Conservation (phyloP, 495 filamentous ascomycete species). For the Trichoderma gamsii region DNA sequence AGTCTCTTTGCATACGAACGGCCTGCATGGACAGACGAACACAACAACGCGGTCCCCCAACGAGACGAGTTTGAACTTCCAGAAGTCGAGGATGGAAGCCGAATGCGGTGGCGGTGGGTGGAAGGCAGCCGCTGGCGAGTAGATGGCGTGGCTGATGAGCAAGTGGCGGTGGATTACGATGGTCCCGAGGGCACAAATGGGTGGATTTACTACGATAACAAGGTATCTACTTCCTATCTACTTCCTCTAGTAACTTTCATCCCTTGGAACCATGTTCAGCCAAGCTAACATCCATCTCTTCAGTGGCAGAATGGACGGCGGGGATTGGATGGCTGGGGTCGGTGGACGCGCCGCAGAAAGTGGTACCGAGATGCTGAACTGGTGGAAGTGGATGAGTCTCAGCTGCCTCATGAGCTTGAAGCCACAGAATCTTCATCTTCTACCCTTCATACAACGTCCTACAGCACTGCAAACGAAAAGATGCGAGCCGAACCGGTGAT, state of each 20-base stretch:
- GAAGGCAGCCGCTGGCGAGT: conserved; percentile 78
- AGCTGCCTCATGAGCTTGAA: conserved; percentile 20
- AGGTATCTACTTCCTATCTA: conserved; percentile 53
- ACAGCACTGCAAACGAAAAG: conserved; percentile 23
- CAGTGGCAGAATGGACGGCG: conserved; percentile 91
- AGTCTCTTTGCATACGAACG: conserved; percentile 86
- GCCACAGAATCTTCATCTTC: conserved; percentile 13
- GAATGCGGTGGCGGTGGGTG: conserved; percentile 85
- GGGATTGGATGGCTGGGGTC: conserved; percentile 86
- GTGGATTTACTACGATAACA: conserved; percentile 98
- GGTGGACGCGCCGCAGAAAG: conserved; percentile 88
- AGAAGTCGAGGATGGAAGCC: conserved; percentile 68
- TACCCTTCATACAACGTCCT: conserved; percentile 14
- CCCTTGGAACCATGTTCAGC: background rate
- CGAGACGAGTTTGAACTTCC: conserved; percentile 83
- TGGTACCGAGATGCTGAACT: conserved; percentile 97
- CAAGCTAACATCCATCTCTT: conserved; percentile 17
- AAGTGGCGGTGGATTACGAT: conserved; percentile 40
- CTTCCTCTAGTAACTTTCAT: conserved; percentile 18
- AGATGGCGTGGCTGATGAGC: conserved; percentile 61
- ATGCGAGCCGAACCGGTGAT: conserved; percentile 12
- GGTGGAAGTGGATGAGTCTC: conserved; percentile 57
- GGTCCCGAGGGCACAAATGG: conserved; percentile 59
- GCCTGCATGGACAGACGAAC: conserved; percentile 90
- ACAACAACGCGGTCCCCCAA: conserved; percentile 70